Evolutionary conservation across 1,284 basidiomycete species (phyloP).

Genomic region (Tilletia indica): DNA sequence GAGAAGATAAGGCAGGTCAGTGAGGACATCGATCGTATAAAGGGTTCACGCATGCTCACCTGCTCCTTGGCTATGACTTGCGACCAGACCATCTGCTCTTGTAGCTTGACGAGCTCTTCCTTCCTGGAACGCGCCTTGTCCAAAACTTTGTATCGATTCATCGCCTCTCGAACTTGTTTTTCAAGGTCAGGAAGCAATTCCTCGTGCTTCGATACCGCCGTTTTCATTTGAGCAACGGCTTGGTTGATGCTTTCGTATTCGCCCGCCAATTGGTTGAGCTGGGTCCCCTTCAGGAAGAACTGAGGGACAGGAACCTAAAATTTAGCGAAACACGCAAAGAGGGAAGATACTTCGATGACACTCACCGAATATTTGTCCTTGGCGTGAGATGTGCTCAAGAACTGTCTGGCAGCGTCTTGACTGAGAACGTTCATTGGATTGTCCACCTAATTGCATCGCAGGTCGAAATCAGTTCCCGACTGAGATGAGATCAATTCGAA

Average conservation of each 20-base stretch:
- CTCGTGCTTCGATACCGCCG: constrained; percentile 56
- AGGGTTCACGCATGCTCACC: constrained; percentile 55
- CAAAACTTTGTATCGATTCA: constrained; percentile 69
- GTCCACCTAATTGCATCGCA: constrained; percentile 64
- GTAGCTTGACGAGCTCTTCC: constrained; percentile 68
- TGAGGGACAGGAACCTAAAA: constrained; percentile 47
- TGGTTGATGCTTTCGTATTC: constrained; percentile 75
- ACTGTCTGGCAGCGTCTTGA: constrained; percentile 69
- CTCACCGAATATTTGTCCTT: constrained; percentile 75
- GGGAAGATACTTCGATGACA: not conserved
- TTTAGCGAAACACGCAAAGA: not conserved
- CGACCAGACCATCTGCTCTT: constrained; percentile 84
- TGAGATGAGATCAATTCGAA: not conserved
- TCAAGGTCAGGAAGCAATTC: constrained; percentile 74
- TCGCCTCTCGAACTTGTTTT: constrained; percentile 65
- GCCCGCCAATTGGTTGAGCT: constrained; percentile 79
- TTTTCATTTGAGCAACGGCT: constrained; percentile 42
- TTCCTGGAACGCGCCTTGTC: constrained; percentile 71
- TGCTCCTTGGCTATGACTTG: constrained; percentile 73
- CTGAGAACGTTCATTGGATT: constrained; percentile 83
- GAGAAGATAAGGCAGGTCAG: not conserved
- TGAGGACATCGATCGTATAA: not conserved
- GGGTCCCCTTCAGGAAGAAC: constrained; percentile 94
- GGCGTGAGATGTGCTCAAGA: constrained; percentile 78
- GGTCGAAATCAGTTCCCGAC: not conserved